Conservation (phyloP, 441 rosid species). For the Populus trichocarpa region DNA sequence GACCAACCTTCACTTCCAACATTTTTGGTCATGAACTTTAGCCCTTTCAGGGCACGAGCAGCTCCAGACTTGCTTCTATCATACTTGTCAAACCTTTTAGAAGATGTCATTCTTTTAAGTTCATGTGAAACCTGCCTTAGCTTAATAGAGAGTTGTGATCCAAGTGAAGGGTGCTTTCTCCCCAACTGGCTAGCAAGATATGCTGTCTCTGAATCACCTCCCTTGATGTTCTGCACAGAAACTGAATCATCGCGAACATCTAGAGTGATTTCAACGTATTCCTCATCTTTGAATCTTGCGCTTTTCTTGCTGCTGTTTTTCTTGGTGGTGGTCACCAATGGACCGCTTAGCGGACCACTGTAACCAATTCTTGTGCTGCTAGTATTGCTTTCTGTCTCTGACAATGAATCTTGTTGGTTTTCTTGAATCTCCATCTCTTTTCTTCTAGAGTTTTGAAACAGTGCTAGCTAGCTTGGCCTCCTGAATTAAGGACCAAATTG, state of each 20-base stretch:
- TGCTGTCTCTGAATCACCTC: slow-evolving; percentile 44
- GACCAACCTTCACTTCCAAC: slow-evolving; percentile 57
- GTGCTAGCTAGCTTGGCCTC: background rate
- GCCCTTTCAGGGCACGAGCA: slow-evolving; percentile 59
- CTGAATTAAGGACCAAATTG: background rate
- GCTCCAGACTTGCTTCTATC: slow-evolving; percentile 65
- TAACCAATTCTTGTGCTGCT: slow-evolving; percentile 26
- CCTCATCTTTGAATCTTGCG: slow-evolving; percentile 37
- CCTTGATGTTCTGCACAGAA: slow-evolving; percentile 36
- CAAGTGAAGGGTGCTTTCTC: slow-evolving; percentile 32
- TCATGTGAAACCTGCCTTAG: slow-evolving; percentile 52
- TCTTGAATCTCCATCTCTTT: slow-evolving; percentile 42
- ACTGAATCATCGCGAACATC: slow-evolving; percentile 45
- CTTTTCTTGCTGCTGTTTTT: slow-evolving; percentile 34
- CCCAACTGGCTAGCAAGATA: slow-evolving; percentile 36
- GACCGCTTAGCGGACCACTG: slow-evolving; percentile 51
- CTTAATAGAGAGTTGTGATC: slow-evolving; percentile 34
- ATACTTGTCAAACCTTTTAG: slow-evolving; percentile 22
- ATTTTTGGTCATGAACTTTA: slow-evolving; percentile 51
- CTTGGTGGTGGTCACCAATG: slow-evolving; percentile 20
- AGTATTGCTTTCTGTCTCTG: slow-evolving; percentile 34
- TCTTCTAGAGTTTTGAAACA: background rate
- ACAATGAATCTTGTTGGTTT: slow-evolving; percentile 30
- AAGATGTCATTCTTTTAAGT: slow-evolving; percentile 46
- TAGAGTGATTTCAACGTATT: slow-evolving; percentile 53